Evolutionary conservation across 2,329 filamentous ascomycete genomes (phyloP).

Genomic region (Aspergillus sp.): DNA sequence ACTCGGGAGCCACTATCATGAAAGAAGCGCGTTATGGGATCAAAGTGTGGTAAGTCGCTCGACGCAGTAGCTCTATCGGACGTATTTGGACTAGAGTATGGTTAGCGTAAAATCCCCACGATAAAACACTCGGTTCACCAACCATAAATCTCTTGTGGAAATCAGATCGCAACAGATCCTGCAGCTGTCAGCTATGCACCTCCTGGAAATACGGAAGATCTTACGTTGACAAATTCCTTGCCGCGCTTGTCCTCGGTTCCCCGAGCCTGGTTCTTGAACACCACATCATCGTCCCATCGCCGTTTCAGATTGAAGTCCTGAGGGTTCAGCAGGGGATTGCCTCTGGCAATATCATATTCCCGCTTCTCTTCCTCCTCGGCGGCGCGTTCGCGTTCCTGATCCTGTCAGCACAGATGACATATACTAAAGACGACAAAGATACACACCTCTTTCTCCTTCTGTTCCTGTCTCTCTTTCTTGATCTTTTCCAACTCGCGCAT

Average conservation of each 20-base stretch:
- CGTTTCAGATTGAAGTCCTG: slow-evolving; percentile 85
- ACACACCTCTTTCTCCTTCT: slow-evolving; percentile 68
- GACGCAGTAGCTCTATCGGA: slow-evolving; percentile 31
- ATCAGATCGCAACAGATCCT: slow-evolving; percentile 88
- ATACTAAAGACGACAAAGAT: neutral
- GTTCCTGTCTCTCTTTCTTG: slow-evolving; percentile 77
- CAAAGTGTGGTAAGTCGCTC: too few species aligned
- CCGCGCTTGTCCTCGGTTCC: slow-evolving; percentile 89
- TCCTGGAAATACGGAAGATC: slow-evolving; percentile 26
- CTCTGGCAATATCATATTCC: slow-evolving; percentile 83
- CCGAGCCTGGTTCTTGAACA: slow-evolving; percentile 97
- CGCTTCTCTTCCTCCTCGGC: slow-evolving; percentile 77
- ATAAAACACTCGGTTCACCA: slow-evolving; percentile 11
- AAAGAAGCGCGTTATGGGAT: too few species aligned
- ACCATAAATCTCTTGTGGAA: slow-evolving; percentile 98
- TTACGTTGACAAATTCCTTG: slow-evolving; percentile 95
- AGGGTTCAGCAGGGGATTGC: slow-evolving; percentile 84
- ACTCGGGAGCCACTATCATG: too few species aligned
- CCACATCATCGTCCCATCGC: slow-evolving; percentile 96
- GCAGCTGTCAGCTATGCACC: slow-evolving; percentile 16
- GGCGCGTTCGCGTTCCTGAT: slow-evolving; percentile 72
- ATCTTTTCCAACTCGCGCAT: slow-evolving; percentile 94
- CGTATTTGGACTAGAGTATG: slow-evolving; percentile 44
- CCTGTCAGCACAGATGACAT: too few species aligned
- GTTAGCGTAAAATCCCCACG: neutral